Base-by-base conservation (phyloP, 768 basidiomycete species). In the Phaffia australis region DNA sequence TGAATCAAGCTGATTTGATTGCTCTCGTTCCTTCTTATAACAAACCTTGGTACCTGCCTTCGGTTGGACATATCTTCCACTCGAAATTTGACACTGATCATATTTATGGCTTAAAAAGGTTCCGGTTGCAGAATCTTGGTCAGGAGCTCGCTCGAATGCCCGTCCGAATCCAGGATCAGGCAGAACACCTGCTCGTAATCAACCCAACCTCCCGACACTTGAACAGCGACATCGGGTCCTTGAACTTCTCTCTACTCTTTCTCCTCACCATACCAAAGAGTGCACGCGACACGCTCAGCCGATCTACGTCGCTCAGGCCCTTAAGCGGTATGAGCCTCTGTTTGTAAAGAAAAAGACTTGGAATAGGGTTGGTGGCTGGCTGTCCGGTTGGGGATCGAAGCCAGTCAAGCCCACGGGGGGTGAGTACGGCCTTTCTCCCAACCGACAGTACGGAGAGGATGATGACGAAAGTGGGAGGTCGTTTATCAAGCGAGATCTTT, bases 211-310 rank as follows among this genome's bases (percentile, higher is more conserved):
- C 1, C 94, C 94, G 0, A 88, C 87, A 0, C 75, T 86, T 16
- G 85, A 87, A 55, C 91, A 98, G 76, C 86, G 95, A 18, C 80
- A 81, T 30, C 86, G 92, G 27, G 84, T 98, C 16, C 82, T 98
- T 47, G 85, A 90, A 64, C 82, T 97, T 61, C 81, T 99, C 64
- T 87, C 87, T 32, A 86, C 87, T 4, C 83, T 99, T 56, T 85
- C 90, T 0, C 85, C 91, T 0, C 90, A 95, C 74, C 87, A 98
- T 75, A 98, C 95, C 23, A 86, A 85, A 65, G 87, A 93, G 77
- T 98, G 93, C 78, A 89, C 88, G 9, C 83, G 88, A 60, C 81
- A 82, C 71, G 81, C 89, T 5, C 94, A 97, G 75, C 83, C 86
- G 8, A 52, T 64, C 46, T 99, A 98, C 76, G 80, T 80, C 64